A percentile compares a stretch with the other conserved stretches of the same genome.
Conservation (phyloP, 2,329 filamentous ascomycete genomes). For the Zasmidium cellare region DNA sequence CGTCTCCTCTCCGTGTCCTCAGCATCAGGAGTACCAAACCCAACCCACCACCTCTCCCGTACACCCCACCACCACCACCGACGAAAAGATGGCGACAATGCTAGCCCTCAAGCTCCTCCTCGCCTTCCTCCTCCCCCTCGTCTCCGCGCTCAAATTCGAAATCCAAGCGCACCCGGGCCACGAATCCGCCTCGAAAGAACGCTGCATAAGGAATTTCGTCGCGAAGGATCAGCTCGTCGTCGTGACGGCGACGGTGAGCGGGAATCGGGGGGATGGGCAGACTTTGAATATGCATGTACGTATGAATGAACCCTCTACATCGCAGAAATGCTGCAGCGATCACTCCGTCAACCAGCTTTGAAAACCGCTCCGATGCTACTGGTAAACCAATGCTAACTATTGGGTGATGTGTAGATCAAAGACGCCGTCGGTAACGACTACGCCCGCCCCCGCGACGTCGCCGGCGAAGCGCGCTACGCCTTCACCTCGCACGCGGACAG, state of each 20-base stretch:
- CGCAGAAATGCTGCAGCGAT: too few species aligned
- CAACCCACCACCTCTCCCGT: neutral
- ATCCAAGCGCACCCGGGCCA: conserved; percentile 68
- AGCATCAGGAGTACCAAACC: neutral
- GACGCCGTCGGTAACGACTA: conserved; percentile 97
- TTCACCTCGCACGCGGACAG: conserved; percentile 92
- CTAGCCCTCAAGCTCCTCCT: conserved; percentile 38
- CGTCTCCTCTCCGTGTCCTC: neutral
- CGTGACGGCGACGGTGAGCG: conserved; percentile 84
- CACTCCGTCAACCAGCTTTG: too few species aligned
- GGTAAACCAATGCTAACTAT: conserved; percentile 2
- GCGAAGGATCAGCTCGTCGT: conserved; percentile 89
- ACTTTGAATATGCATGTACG: conserved; percentile 88
- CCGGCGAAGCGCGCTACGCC: conserved; percentile 86
- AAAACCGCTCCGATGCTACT: too few species aligned
- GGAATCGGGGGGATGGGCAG: conserved; percentile 89
- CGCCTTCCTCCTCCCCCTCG: conserved; percentile 41
- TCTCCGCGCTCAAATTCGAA: conserved; percentile 86
- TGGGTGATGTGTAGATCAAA: conserved; percentile 66
- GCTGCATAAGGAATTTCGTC: conserved; percentile 97
- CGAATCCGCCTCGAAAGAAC: conserved; percentile 66
- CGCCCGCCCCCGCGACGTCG: conserved; percentile 84
- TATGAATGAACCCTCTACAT: too few species aligned
- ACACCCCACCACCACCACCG: neutral
- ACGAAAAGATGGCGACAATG: conserved; percentile 16